Percentiles rank a stretch among this genome's conserved stretches.
Evolutionary conservation across 805 yeast species (phyloP).

Genomic region (Yarrowia sp.): DNA sequence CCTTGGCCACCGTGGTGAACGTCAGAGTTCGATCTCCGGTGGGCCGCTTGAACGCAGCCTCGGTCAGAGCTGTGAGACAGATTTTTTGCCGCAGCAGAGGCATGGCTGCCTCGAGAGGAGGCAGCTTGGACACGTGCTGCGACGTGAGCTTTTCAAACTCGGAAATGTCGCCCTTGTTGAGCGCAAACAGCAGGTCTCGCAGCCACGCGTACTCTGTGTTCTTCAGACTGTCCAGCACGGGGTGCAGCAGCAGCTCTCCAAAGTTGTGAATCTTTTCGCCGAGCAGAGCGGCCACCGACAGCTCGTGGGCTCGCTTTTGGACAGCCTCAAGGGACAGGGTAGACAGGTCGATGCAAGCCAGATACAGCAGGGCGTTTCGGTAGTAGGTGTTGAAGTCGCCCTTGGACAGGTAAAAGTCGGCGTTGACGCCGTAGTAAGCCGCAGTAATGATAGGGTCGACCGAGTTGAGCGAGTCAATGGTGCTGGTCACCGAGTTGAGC

Average conservation of each 20-base stretch:
- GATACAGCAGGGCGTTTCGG: constrained; percentile 71
- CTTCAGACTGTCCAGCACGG: constrained; percentile 57
- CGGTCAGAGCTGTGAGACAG: constrained; percentile 86
- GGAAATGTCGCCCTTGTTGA: constrained; percentile 74
- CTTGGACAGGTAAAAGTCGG: constrained; percentile 69
- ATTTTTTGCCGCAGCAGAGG: constrained; percentile 82
- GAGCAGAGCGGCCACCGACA: constrained; percentile 78
- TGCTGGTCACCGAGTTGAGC: constrained; percentile 57
- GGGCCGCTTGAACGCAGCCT: constrained; percentile 73
- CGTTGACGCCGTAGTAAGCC: constrained; percentile 74
- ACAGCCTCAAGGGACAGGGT: constrained; percentile 43
- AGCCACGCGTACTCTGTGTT: constrained; percentile 63
- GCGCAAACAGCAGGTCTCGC: constrained; percentile 59
- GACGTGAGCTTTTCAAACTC: constrained; percentile 52
- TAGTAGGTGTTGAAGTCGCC: constrained; percentile 80
- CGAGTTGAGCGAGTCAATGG: constrained; percentile 55
- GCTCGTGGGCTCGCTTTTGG: constrained; percentile 62
- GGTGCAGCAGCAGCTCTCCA: constrained; percentile 91
- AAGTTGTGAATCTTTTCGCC: constrained; percentile 93
- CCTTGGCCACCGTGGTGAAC: constrained; percentile 68
- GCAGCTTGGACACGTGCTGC: constrained; percentile 45
- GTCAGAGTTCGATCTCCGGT: constrained; percentile 69
- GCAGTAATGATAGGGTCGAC: constrained; percentile 68
- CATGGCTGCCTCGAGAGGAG: constrained; percentile 56
- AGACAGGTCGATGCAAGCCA: constrained; percentile 64